A percentile compares a stretch with the other conserved stretches of the same genome.
phyloP scores from a whole-genome alignment of 345 rosid species.

The Eutrema japonicum region DNA sequence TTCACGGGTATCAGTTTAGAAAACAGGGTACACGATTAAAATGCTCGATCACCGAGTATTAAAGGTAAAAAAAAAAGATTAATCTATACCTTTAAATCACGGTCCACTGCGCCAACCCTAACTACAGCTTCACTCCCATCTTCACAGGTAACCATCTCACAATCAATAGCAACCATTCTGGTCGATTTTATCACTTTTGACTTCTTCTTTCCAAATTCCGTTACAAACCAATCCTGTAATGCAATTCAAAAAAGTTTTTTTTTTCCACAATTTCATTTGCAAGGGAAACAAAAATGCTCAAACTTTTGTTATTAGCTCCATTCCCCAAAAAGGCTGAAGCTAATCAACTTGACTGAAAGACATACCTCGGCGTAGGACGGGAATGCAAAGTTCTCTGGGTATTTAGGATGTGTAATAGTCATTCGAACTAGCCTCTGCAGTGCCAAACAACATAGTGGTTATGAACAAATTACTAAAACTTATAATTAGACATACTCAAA shows the following conservation, averaged over 20 bases:
- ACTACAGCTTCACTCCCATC: slow-evolving; percentile 94
- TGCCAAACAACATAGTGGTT: slow-evolving; percentile 50
- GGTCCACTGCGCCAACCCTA: slow-evolving; percentile 76
- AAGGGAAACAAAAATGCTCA: background rate
- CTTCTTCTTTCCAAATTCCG: slow-evolving; percentile 50
- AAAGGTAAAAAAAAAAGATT: background rate
- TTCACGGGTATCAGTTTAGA: slow-evolving; percentile 18
- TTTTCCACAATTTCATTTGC: background rate
- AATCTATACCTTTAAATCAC: slow-evolving; percentile 58
- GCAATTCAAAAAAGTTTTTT: background rate
- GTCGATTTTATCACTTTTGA: slow-evolving; percentile 54
- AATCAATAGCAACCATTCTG: slow-evolving; percentile 76
- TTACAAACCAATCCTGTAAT: slow-evolving; percentile 74
- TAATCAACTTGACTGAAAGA: slow-evolving; percentile 9
- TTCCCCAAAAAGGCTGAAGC: background rate
- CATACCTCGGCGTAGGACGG: slow-evolving; percentile 69
- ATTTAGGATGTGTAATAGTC: slow-evolving; percentile 65
- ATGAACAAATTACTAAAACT: slow-evolving; percentile 27
- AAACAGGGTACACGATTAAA: background rate
- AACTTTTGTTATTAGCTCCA: background rate
- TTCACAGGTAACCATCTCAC: slow-evolving; percentile 97
- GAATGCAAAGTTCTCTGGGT: slow-evolving; percentile 56
- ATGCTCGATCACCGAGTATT: background rate
- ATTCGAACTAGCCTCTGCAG: slow-evolving; percentile 76
- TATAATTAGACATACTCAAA: background rate